Evolutionary conservation across 345 rosid genomes (phyloP), one percentile per base, ranked within the genome.

Genomic region (Cardamine occulta): DNA sequence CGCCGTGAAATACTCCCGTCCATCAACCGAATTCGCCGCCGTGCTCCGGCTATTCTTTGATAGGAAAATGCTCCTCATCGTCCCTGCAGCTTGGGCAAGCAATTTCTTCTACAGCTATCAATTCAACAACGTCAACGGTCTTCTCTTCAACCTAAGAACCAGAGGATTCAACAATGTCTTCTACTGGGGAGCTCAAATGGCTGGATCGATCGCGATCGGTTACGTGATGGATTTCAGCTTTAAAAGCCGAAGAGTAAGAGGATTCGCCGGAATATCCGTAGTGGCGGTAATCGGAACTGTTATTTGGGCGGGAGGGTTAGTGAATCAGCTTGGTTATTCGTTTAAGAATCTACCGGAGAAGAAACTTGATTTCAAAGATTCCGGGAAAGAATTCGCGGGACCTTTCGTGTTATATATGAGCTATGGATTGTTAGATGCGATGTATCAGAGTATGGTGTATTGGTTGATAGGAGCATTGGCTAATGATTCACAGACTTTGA

Each of bases 391-490:
- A 5, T 91, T 88, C 34, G 88, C 87, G 0, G 97, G 96, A 5
- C 97, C 98, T 0, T 94, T 94, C 35, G 68, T 87, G 31, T 37
- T 94, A 69, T 94, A 90, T 61, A 86, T 90, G 74, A 81, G 96
- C 54, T 91, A 88, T 28, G 96, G 98, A 0, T 71, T 94, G 80
- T 85, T 94, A 11, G 98, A 91, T 80, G 87, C 97, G 1, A 90
- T 91, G 97, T 94, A 88, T 72, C 96, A 94, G 74, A 91, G 91
- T 59, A 65, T 85, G 93, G 97, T 94, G 19, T 91, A 94, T 63
- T 94, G 98, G 96, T 73, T 91, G 55, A 94, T 94, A n/a, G 97
- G 97, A 8, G 88, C 97, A 10, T 75, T 94, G 55, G 97, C 98
- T 0, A 82, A 94, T 71, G 97, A 91, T 70, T 91, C 97, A 1